Base-by-base conservation (phyloP, 306 rosid genomes). In the Quercus cerris region DNA sequence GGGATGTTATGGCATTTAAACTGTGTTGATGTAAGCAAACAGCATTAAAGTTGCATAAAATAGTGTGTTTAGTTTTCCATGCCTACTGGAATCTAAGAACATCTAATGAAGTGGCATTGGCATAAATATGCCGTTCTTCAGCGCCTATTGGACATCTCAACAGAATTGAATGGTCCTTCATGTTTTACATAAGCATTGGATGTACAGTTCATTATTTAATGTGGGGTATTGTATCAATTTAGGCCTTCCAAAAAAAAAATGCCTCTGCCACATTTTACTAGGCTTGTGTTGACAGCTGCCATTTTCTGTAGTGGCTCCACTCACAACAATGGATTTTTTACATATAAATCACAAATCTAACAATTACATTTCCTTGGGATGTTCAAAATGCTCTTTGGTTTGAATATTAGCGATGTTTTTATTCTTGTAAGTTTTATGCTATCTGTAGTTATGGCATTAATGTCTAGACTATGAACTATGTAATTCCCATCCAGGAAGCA, bases 401-500 rank as follows among this genome's bases (percentile, higher is more conserved):
- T 2, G 18, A 55, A 33, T 56, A 46, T 56, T 38, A 73, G 11
- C 6, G 7, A 56, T 70, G 19, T 57, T 76, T 62, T 23, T 17
- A 3, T 56, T 52, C 68, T 30, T 46, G 13, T 25, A 52, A 52
- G 8, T 61, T 14, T 52, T 10, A 72, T 66, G 41, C 49, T 61
- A 25, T 23, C 63, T 72, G 81, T 41, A 66, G 52, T 56, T 11
- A 4, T 77, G 82, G 72, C 55, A 75, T 54, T 73, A 44, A 56
- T 85, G 25, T 44, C 30, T 22, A 28, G 31, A 75, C 49, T 74
- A 58, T 80, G 67, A 83, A 75, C 79, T 52, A 66, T 78, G 35
- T 78, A 56, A 28, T 57, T 84, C 75, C 78, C 64, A 74, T 83
- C 81, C 97, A 95, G 98, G 99, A 83, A 89, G 89, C 90, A 86